These are phyloP conservation scores for Microsporum ferrugineum DNA, from an alignment of 2,329 filamentous ascomycete genomes.

Conservation along the genomic window DNA sequence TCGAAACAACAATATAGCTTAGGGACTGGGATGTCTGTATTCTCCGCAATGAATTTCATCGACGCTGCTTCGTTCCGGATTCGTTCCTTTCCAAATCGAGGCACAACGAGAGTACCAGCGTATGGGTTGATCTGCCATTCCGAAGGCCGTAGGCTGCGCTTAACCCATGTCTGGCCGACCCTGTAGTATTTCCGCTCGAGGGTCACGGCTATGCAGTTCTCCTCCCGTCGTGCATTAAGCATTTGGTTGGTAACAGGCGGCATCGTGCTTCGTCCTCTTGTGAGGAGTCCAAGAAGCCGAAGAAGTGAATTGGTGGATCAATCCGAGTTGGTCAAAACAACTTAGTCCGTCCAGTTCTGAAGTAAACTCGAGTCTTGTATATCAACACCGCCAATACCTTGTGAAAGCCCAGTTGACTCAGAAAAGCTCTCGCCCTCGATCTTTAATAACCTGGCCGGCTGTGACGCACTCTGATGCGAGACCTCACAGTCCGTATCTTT, in stretches of 20 bases:
- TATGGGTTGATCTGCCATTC: slow-evolving; percentile 15
- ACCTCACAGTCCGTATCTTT: too few relatives aligned
- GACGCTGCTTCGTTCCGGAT: slow-evolving; percentile 11
- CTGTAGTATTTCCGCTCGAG: slow-evolving; percentile 15
- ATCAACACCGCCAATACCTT: too few relatives aligned
- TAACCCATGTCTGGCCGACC: slow-evolving; percentile 11
- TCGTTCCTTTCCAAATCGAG: slow-evolving; percentile 1
- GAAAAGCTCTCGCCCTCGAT: too few relatives aligned
- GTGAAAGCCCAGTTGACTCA: too few relatives aligned
- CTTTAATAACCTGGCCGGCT: too few relatives aligned
- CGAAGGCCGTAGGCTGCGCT: slow-evolving; percentile 14
- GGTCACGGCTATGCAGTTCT: slow-evolving; percentile 14
- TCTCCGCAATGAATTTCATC: slow-evolving; percentile 6
- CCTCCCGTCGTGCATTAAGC: slow-evolving; percentile 7
- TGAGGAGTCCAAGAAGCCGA: too few relatives aligned
- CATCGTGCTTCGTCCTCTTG: too few relatives aligned
- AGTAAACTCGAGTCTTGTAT: too few relatives aligned
- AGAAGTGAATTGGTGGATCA: too few relatives aligned
- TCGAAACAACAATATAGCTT: neutral
- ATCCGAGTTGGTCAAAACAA: too few relatives aligned
- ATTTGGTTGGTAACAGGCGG: slow-evolving; percentile 6
- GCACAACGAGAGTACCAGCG: slow-evolving; percentile 8
- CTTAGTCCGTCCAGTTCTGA: too few relatives aligned
- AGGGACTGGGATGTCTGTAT: slow-evolving; percentile 9
- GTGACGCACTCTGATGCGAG: too few relatives aligned